Percentiles rank a stretch among this genome's conserved stretches.
Conservation (phyloP, 1,139 yeast genomes). For the Suhomyces wounanorum region DNA sequence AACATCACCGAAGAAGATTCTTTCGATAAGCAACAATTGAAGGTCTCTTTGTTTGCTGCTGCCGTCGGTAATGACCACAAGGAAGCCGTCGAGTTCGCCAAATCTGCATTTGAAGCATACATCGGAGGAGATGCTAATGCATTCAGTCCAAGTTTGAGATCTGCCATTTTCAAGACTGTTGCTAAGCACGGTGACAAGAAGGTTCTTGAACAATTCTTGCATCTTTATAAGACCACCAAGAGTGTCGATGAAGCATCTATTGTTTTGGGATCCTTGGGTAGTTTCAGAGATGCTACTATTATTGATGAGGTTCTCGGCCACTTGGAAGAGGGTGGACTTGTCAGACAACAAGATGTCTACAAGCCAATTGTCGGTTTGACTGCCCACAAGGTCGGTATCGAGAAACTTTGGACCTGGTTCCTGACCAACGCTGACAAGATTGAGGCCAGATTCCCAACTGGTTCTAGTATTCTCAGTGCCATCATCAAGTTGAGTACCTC, state of each 20-base stretch:
- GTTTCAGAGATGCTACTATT: constrained; percentile 58
- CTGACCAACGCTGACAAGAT: constrained; percentile 72
- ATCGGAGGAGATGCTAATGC: constrained; percentile 62
- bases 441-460: constrained; percentile 72
- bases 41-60: constrained; percentile 67
- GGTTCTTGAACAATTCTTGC: constrained; percentile 63
- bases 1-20: constrained; percentile 61
- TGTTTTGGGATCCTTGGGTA: constrained; percentile 77
- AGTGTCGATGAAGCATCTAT: constrained; percentile 74
- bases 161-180: constrained; percentile 64
- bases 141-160: constrained; percentile 80
- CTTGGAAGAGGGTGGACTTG: constrained; percentile 65
- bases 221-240: constrained; percentile 65
- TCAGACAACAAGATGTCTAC: constrained; percentile 80
- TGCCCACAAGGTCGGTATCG: constrained; percentile 61
- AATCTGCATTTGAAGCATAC: constrained; percentile 59
- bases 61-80: constrained; percentile 66
- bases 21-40: constrained; percentile 73
- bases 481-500: constrained; percentile 64
- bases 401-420: constrained; percentile 76
- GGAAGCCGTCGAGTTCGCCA: constrained; percentile 54
- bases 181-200: constrained; percentile 67
- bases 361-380: constrained; percentile 76
- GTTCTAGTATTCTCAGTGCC: constrained; percentile 73
- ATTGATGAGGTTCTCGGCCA: constrained; percentile 61